A percentile compares a stretch with the other conserved stretches of the same genome.
Conservation (phyloP, 805 yeast genomes). For the Debaryomyces maramus region DNA sequence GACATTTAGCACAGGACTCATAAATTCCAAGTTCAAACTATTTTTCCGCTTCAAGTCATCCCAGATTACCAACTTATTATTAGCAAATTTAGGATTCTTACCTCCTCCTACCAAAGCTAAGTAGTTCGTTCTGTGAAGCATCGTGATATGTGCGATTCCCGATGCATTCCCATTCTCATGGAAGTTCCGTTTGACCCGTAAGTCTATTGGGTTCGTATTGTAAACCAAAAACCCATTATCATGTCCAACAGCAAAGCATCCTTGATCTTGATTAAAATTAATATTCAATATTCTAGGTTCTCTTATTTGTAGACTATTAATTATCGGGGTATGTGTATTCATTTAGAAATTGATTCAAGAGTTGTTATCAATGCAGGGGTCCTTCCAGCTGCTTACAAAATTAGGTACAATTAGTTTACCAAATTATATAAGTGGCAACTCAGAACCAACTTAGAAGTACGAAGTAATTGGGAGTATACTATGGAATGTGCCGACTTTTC, state of each 20-base stretch:
- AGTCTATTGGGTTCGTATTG: slow-evolving; percentile 83
- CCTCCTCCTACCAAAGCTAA: slow-evolving; percentile 92
- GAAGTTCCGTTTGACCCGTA: slow-evolving; percentile 63
- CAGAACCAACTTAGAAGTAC: too few species aligned
- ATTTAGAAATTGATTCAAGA: slow-evolving; percentile 6
- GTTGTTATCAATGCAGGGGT: not conserved
- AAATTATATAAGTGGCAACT: too few species aligned
- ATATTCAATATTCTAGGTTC: slow-evolving; percentile 44
- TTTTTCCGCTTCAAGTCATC: slow-evolving; percentile 82
- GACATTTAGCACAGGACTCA: slow-evolving; percentile 72
- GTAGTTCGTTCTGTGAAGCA: slow-evolving; percentile 90
- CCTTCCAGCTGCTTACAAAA: too few species aligned
- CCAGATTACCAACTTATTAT: slow-evolving; percentile 84
- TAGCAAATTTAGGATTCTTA: slow-evolving; percentile 69
- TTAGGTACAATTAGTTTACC: too few species aligned
- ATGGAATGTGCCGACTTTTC: too few species aligned
- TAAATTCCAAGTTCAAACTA: slow-evolving; percentile 72
- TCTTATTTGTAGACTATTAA: slow-evolving; percentile 7
- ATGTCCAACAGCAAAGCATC: slow-evolving; percentile 83
- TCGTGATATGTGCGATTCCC: slow-evolving; percentile 75
- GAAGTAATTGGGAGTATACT: too few species aligned
- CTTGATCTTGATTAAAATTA: slow-evolving; percentile 84
- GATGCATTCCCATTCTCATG: slow-evolving; percentile 27
- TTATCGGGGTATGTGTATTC: slow-evolving; percentile 22
- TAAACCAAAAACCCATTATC: slow-evolving; percentile 82